A percentile compares a stretch with the other conserved stretches of the same genome.
These are phyloP conservation scores for Solanum rostratum DNA, from an alignment of 257 asterid species.

Conservation along the genomic window DNA sequence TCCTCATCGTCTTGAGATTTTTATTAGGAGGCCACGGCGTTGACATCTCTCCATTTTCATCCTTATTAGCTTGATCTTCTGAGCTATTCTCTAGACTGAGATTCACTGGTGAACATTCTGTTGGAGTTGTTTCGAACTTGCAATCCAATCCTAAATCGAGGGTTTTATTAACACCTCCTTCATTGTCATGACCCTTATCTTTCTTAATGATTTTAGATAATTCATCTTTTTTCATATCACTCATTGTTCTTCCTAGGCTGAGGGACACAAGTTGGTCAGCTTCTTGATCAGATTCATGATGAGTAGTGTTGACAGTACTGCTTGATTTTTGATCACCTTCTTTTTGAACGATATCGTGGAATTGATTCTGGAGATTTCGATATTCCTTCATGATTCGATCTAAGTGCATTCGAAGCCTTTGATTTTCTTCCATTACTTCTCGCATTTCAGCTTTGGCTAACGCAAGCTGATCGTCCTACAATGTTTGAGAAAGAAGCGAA, in stretches of 20 bases:
- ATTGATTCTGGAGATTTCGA: constrained; percentile 54
- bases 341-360: constrained; percentile 36
- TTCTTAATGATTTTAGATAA: not conserved
- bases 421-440: constrained; percentile 74
- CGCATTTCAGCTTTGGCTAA: constrained; percentile 65
- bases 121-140: constrained; percentile 16
- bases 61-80: constrained; percentile 34
- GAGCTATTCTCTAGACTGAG: constrained; percentile 38
- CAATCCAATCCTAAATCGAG: constrained; percentile 36
- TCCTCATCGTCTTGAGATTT: constrained; percentile 25
- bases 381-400: constrained; percentile 63
- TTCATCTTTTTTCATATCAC: constrained; percentile 28
- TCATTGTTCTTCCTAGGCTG: constrained; percentile 46
- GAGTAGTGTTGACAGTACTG: not conserved
- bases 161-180: not conserved
- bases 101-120: constrained; percentile 5
- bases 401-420: constrained; percentile 45
- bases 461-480: constrained; percentile 38
- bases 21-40: constrained; percentile 32
- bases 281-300: constrained; percentile 4
- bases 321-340: constrained; percentile 15
- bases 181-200: not conserved
- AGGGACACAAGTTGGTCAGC: constrained; percentile 35
- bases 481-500: not conserved
- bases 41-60: constrained; percentile 35